phyloP scores from a whole-genome alignment of 495 filamentous ascomycete species.

The Penicillium robsamsonii region DNA sequence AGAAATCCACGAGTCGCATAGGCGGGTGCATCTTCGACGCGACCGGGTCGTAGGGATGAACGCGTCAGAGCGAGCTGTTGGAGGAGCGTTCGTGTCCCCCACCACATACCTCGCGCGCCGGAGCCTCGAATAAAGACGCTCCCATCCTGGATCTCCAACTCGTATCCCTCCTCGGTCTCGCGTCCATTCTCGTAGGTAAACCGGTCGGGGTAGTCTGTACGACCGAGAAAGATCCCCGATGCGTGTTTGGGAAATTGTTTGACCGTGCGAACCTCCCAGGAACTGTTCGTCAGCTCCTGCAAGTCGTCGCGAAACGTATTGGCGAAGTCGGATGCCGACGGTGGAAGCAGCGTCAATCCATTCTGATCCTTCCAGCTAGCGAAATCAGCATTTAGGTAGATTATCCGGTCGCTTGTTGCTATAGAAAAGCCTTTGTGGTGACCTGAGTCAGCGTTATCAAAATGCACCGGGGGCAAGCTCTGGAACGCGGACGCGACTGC shows the following conservation, averaged over 20 bases:
- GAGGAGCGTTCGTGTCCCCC: slow-evolving; percentile 54
- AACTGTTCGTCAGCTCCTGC: slow-evolving; percentile 30
- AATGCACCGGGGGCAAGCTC: slow-evolving; percentile 19
- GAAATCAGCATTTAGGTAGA: slow-evolving; percentile 27
- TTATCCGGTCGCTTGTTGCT: slow-evolving; percentile 11
- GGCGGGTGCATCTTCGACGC: slow-evolving; percentile 43
- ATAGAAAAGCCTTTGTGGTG: slow-evolving; percentile 15
- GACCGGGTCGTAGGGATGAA: slow-evolving; percentile 30
- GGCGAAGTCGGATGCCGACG: slow-evolving; percentile 48
- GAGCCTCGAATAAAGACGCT: slow-evolving; percentile 43
- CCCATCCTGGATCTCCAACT: slow-evolving; percentile 30
- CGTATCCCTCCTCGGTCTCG: slow-evolving; percentile 49
- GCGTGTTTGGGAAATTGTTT: slow-evolving; percentile 19
- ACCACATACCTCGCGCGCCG: slow-evolving; percentile 53
- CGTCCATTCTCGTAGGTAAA: slow-evolving; percentile 49
- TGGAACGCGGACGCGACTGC: slow-evolving; percentile 21
- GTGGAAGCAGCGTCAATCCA: slow-evolving; percentile 54
- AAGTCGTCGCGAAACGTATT: slow-evolving; percentile 47
- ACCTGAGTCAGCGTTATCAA: not conserved
- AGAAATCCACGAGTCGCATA: slow-evolving; percentile 51
- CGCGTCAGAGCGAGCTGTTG: slow-evolving; percentile 42
- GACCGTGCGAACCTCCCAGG: slow-evolving; percentile 29
- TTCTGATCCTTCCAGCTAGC: slow-evolving; percentile 25
- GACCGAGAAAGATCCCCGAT: slow-evolving; percentile 38
- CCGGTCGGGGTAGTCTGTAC: slow-evolving; percentile 3